These are phyloP conservation scores for Trichophyton schoenleinii DNA, from an alignment of 2,329 filamentous ascomycete species.

Conservation along the genomic window DNA sequence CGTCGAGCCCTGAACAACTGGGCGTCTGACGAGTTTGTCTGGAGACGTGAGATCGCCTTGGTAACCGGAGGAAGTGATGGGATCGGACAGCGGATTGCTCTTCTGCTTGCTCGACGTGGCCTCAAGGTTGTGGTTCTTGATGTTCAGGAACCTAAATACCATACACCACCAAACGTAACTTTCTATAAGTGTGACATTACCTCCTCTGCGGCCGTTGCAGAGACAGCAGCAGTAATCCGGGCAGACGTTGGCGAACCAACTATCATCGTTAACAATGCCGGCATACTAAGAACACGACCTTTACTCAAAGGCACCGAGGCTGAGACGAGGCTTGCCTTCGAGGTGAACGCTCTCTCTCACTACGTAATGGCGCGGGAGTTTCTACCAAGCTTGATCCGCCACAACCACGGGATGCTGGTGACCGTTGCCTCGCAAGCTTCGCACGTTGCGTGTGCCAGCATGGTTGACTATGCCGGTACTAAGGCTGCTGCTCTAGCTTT, in stretches of 20 bases:
- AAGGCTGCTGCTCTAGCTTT: slow-evolving; percentile 57
- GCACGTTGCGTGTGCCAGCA: slow-evolving; percentile 47
- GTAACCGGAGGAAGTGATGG: slow-evolving; percentile 64
- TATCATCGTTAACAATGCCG: slow-evolving; percentile 61
- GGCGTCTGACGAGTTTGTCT: slow-evolving; percentile 31
- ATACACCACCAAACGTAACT: slow-evolving; percentile 38
- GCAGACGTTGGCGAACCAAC: slow-evolving; percentile 45
- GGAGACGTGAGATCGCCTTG: slow-evolving; percentile 57
- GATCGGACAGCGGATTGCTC: slow-evolving; percentile 56
- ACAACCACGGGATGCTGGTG: slow-evolving; percentile 60
- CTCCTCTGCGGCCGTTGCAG: slow-evolving; percentile 41
- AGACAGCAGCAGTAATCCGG: slow-evolving; percentile 43
- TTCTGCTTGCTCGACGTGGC: slow-evolving; percentile 50
- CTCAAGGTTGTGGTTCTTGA: slow-evolving; percentile 62
- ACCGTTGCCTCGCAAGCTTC: slow-evolving; percentile 55
- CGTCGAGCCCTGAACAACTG: slow-evolving; percentile 37
- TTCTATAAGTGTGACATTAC: slow-evolving; percentile 61
- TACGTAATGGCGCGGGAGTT: slow-evolving; percentile 57
- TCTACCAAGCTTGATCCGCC: slow-evolving; percentile 49
- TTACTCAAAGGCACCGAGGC: slow-evolving; percentile 47
- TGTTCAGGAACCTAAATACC: slow-evolving; percentile 44
- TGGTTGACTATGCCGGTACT: slow-evolving; percentile 55
- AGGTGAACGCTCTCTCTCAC: slow-evolving; percentile 57
- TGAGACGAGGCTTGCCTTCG: slow-evolving; percentile 55
- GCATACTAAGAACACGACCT: slow-evolving; percentile 47